Conservation (phyloP, 495 filamentous ascomycete species). For the Cairneyella variabilis region DNA sequence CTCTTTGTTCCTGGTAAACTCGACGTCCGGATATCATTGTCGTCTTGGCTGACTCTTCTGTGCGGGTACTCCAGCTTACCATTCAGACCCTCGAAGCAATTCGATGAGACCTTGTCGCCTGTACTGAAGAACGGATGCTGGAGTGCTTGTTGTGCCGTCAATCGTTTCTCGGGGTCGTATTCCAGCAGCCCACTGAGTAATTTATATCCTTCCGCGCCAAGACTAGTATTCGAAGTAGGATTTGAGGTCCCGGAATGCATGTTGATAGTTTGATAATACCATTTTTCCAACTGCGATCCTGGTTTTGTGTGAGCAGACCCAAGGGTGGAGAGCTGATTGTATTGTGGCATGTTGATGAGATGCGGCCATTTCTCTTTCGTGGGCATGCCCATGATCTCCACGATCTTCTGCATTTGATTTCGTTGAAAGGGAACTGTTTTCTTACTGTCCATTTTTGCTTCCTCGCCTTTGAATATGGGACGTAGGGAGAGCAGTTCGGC, state of each 20-base stretch:
- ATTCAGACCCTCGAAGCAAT: slow-evolving; percentile 77
- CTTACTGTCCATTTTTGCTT: slow-evolving; percentile 98
- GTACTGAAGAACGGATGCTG: slow-evolving; percentile 81
- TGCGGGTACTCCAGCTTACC: slow-evolving; percentile 83
- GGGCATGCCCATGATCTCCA: slow-evolving; percentile 89
- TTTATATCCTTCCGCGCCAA: slow-evolving; percentile 75
- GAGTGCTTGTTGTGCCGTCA: slow-evolving; percentile 81
- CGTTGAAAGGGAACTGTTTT: slow-evolving; percentile 96
- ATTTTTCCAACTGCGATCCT: slow-evolving; percentile 43
- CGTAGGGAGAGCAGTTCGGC: slow-evolving; percentile 87
- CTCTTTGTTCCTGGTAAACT: slow-evolving; percentile 90
- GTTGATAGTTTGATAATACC: slow-evolving; percentile 52
- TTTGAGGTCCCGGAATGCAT: slow-evolving; percentile 42
- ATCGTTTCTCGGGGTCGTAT: slow-evolving; percentile 85
- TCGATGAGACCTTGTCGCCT: slow-evolving; percentile 59
- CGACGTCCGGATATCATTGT: slow-evolving; percentile 87
- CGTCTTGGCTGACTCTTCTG: slow-evolving; percentile 85
- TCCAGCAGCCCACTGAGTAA: slow-evolving; percentile 78
- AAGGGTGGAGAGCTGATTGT: slow-evolving; percentile 65
- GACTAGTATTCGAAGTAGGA: slow-evolving; percentile 40
- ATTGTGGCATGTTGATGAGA: slow-evolving; percentile 77
- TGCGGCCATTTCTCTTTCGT: slow-evolving; percentile 87
- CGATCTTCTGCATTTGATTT: slow-evolving; percentile 98
- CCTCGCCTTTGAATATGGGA: slow-evolving; percentile 97
- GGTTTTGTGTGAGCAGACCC: slow-evolving; percentile 39